These are phyloP conservation scores for Scleroderma citrinum DNA, from an alignment of 768 basidiomycete genomes.

Conservation along the genomic window DNA sequence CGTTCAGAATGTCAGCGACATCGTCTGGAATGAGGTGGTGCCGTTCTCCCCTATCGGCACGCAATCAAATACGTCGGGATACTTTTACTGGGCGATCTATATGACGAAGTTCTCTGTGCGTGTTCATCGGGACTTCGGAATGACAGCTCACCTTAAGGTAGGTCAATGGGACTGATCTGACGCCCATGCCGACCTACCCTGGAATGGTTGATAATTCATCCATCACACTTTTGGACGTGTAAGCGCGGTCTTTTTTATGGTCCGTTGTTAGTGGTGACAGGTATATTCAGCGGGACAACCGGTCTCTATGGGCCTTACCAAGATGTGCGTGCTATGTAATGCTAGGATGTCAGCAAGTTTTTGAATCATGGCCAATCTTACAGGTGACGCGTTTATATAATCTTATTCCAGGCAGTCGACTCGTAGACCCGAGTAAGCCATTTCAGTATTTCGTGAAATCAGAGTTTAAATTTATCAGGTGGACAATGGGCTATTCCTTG, in stretches of 20 bases:
- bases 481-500: conserved; percentile 81
- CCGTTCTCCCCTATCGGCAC: conserved; percentile 62
- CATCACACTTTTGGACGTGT: conserved; percentile 72
- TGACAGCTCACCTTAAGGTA: conserved; percentile 19
- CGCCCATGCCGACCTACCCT: conserved; percentile 61
- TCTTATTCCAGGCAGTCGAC: conserved; percentile 56
- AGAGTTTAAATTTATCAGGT: conserved; percentile 21
- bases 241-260: conserved; percentile 20
- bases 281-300: conserved; percentile 51
- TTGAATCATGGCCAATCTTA: conserved; percentile 4
- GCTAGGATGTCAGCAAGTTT: not conserved
- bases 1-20: conserved; percentile 51
- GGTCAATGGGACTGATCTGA: conserved; percentile 51
- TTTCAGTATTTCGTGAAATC: not conserved
- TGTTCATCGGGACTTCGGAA: not conserved
- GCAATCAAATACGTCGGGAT: conserved; percentile 57
- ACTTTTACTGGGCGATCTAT: conserved; percentile 71
- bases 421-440: conserved; percentile 52
- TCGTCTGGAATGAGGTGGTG: conserved; percentile 71
- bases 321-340: conserved; percentile 54
- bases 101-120: conserved; percentile 49
- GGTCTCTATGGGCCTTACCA: conserved; percentile 76
- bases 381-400: conserved; percentile 65
- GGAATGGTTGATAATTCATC: conserved; percentile 47
- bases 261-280: not conserved